Evolutionary conservation across 2,329 filamentous ascomycete species (phyloP), one percentile per base, ranked within the genome.

Genomic region (Alternaria arbusti): DNA sequence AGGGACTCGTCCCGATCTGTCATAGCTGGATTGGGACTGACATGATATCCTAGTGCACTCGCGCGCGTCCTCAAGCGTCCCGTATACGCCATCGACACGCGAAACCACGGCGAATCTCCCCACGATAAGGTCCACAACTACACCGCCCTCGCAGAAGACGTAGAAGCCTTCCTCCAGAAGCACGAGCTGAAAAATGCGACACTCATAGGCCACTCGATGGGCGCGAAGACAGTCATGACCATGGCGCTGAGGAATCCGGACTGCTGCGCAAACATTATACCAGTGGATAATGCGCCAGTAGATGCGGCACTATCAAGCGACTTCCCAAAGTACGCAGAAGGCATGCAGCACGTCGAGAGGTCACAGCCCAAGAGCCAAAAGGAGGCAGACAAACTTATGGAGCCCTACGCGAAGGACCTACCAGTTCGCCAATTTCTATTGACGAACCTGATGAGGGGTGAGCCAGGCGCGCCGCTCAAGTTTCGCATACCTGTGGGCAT

Each of bases 181-280:
- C 90, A 96, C 78, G 83, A 85, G 4, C 82, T 97, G n/a, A 82
- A 86, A 47, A 83, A 91, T 26, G 85, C 90, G 2, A 93, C 91
- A 0, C 82, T 98, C 26, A 96, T 98, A 73, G 95, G 95, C 0
- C 96, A 98, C 81, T 97, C 93, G 2, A 98, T 98, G 95, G 95
- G 96, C 67, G 95, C 95, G 50, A 98, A 98, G 84, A 90, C 91
- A 2, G 93, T 93, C 71, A 97, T 98, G 95, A 85, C 91, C 0
- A 84, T 97, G 62, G 93, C 93, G 4, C 86, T 98, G 36, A 84
- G 86, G 46, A 86, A 88, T 1, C 92, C 93, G 0, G 83, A 87
- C 6, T 82, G 89, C 3, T 86, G 97, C 62, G 84, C 86, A 15
- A 88, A 90, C 71, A 83, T 98, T 55, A 86, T 97, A 26, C 86